Conservation (phyloP, 768 basidiomycete genomes). For the Rhodotorula diobovata region DNA sequence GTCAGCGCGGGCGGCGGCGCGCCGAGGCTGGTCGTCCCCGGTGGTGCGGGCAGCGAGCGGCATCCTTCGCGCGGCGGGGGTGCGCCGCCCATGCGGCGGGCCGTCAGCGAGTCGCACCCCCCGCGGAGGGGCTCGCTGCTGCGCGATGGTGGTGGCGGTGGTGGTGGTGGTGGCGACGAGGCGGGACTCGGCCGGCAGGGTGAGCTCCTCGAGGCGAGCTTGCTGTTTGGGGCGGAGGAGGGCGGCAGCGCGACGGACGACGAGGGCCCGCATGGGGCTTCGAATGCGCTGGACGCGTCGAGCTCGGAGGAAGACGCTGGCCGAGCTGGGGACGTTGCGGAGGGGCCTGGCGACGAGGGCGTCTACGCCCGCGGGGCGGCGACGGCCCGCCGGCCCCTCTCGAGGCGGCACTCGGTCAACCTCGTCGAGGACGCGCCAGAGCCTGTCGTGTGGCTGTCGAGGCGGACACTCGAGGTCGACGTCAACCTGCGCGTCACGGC, state of each 20-base stretch:
- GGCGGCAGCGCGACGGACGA: not conserved
- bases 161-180: not conserved
- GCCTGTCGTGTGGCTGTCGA: not conserved
- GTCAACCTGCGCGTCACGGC: not conserved
- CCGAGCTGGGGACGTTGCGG: too few species aligned
- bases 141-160: not conserved
- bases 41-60: too few species aligned
- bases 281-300: not conserved
- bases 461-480: not conserved
- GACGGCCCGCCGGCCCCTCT: not conserved
- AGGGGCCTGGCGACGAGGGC: not conserved
- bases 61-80: too few species aligned
- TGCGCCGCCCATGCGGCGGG: not conserved
- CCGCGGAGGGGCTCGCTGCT: not conserved
- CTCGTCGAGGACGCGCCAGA: not conserved
- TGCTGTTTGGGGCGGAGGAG: not conserved
- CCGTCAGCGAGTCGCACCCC: not conserved
- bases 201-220: not conserved
- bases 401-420: not conserved
- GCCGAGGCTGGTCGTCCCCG: not conserved
- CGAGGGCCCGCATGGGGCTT: too few species aligned
- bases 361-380: not conserved
- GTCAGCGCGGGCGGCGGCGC: not conserved
- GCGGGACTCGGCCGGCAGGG: not conserved
- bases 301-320: too few species aligned